Evolutionary conservation across 306 rosid species (phyloP), one percentile per base, ranked within the genome.

Genomic region (Clitoria ternatea): DNA sequence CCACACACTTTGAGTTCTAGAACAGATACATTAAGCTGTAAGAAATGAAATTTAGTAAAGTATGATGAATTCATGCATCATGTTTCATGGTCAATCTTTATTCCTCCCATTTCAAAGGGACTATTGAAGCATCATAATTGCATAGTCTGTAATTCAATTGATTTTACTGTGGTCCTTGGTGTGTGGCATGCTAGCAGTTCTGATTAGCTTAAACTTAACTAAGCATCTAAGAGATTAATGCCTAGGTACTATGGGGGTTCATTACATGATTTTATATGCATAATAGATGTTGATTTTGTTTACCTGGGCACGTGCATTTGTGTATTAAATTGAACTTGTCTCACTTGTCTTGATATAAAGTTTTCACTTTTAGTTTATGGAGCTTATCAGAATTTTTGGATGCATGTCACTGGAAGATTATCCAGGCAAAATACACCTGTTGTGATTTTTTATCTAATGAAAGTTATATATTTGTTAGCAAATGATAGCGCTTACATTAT

Each of bases 401-500:
- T 11, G 4, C 14, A 14, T 10, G 4, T 15, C 33, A 44, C 49
- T 64, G 24, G 26, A 48, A 75, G 42, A n/a, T n/a, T 15, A 6
- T 63, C 5, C 14, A 1, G 17, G 26, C 36, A 17, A 19, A 26
- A 35, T 35, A 22, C 37, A 9, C 45, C 26, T 6, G 39, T 53
- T 54, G 9, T 53, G 26, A 1, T 3, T 55, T 55, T 14, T 45
- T 18, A 39, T 49, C 13, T 9, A 3, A 3, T 54, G 19, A 44
- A 62, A 24, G 66, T 50, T 61, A 4, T 53, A 48, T 36, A 24
- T 40, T 40, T 65, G 24, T 35, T 55, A 3, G 36, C 17, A 59
- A 66, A 63, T 26, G 32, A 13, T 64, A 15, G 47, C 59, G 19
- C 69, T 65, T 78, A 47, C 26, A 27, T 69, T 50, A 6, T 68